phyloP scores from a whole-genome alignment of 768 basidiomycete genomes.

The Kwoniella bestiolae region DNA sequence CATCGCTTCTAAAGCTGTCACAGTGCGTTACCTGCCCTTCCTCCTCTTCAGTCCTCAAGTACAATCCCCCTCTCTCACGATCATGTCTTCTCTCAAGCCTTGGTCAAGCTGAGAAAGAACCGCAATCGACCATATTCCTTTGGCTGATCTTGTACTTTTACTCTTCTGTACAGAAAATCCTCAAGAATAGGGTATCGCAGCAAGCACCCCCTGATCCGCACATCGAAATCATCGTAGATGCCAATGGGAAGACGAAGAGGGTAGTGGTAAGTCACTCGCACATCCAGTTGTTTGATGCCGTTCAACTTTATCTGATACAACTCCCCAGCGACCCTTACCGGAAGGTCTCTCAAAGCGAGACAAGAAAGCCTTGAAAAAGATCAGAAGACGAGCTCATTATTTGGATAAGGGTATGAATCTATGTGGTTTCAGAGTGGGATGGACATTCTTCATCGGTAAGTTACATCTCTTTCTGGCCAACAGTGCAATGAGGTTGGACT shows the following conservation, averaged over 20 bases:
- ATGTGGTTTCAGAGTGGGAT: slow-evolving; percentile 82
- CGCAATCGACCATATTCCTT: not conserved
- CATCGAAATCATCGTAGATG: slow-evolving; percentile 69
- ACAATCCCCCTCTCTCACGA: too few species aligned
- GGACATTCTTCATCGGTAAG: slow-evolving; percentile 74
- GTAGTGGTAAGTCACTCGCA: slow-evolving; percentile 65
- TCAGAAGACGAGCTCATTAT: slow-evolving; percentile 76
- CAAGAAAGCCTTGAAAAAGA: slow-evolving; percentile 70
- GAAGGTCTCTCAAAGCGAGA: slow-evolving; percentile 78
- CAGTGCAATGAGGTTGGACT: not conserved
- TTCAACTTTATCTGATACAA: not conserved
- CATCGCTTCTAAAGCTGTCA: slow-evolving; percentile 27
- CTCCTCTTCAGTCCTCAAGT: not conserved
- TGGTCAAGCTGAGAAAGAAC: not conserved
- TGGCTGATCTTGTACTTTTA: not conserved
- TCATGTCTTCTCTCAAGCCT: not conserved
- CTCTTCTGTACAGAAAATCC: slow-evolving; percentile 21
- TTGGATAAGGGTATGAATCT: slow-evolving; percentile 85
- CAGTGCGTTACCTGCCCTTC: slow-evolving; percentile 15
- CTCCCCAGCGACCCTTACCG: slow-evolving; percentile 68
- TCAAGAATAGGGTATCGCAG: slow-evolving; percentile 20
- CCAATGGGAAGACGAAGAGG: slow-evolving; percentile 65
- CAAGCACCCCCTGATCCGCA: slow-evolving; percentile 70
- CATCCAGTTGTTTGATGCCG: not conserved
- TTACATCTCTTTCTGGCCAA: slow-evolving; percentile 3